Evolutionary conservation across 2,329 filamentous ascomycete species (phyloP).

Genomic region (Pyricularia sp.): DNA sequence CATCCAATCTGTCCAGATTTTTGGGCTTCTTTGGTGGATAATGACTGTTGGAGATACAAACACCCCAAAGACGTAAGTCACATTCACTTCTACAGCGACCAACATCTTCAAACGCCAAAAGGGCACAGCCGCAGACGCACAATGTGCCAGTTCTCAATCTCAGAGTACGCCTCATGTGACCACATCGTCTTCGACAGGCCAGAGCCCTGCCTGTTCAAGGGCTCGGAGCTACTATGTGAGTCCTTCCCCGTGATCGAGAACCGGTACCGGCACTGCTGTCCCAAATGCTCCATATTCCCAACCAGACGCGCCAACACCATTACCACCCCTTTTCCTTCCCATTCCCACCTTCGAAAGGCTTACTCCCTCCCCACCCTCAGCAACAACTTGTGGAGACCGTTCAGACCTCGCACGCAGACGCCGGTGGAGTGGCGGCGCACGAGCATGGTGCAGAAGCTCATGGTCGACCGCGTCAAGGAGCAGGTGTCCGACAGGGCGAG

Average conservation of each 20-base stretch:
- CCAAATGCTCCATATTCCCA: background rate
- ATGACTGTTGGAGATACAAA: background rate
- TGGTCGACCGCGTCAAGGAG: background rate
- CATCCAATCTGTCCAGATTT: no score
- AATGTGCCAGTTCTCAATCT: background rate
- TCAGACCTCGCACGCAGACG: background rate
- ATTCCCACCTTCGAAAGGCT: background rate
- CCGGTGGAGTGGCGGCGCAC: background rate
- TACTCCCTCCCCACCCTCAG: background rate
- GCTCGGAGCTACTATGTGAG: background rate
- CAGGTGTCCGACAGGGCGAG: background rate
- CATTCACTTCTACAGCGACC: background rate
- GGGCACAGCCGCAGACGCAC: background rate
- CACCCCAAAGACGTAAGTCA: background rate
- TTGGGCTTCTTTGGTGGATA: background rate
- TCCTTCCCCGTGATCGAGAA: background rate
- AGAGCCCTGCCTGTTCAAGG: background rate
- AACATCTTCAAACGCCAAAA: background rate
- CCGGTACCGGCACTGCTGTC: background rate
- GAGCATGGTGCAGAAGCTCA: background rate
- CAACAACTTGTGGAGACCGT: background rate
- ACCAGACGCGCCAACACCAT: background rate
- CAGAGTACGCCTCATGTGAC: background rate
- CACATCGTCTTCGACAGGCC: slow-evolving; percentile 2
- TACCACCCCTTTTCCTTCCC: background rate